A percentile compares a stretch with the other conserved stretches of the same genome.
These are phyloP conservation scores for Kingdonia uniflora DNA, from an alignment of 164 flowering plant genomes.

Conservation along the genomic window DNA sequence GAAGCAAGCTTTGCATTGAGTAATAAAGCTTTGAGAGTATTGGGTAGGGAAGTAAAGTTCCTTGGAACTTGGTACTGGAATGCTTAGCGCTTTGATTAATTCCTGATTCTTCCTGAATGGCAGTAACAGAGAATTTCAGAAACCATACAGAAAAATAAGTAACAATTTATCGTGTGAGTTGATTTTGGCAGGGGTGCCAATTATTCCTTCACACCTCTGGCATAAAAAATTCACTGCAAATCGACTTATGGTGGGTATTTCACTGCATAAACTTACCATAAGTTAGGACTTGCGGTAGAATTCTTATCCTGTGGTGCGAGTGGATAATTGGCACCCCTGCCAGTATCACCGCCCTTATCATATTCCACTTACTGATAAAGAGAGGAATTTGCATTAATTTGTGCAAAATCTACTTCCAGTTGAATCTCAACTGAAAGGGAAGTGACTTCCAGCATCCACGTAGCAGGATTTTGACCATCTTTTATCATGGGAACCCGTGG, in stretches of 20 bases:
- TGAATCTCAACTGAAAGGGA: conserved; percentile 40
- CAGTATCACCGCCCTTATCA: too few relatives aligned
- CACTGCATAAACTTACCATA: too few relatives aligned
- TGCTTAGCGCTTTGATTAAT: conserved; percentile 47
- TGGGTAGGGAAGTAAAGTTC: conserved; percentile 63
- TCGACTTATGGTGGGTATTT: too few relatives aligned
- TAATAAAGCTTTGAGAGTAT: conserved; percentile 52
- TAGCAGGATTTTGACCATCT: conserved; percentile 67
- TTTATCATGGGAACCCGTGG: conserved; percentile 51
- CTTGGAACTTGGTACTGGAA: conserved; percentile 47
- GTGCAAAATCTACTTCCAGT: conserved; percentile 47
- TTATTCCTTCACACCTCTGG: too few relatives aligned
- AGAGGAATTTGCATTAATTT: conserved; percentile 38
- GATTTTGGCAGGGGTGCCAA: too few relatives aligned
- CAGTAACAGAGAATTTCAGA: neutral
- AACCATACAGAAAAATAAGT: too few relatives aligned
- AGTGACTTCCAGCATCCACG: conserved; percentile 74
- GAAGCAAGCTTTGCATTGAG: conserved; percentile 77
- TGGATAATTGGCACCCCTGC: too few relatives aligned
- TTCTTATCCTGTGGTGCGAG: too few relatives aligned
- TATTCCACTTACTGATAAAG: conserved; percentile 39
- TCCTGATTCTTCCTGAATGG: conserved; percentile 57
- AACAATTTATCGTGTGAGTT: too few relatives aligned
- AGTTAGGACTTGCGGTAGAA: too few relatives aligned
- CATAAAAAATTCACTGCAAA: too few relatives aligned